These are phyloP conservation scores for Cytospora chrysosperma DNA, from an alignment of 2,329 filamentous ascomycete species.

Conservation along the genomic window DNA sequence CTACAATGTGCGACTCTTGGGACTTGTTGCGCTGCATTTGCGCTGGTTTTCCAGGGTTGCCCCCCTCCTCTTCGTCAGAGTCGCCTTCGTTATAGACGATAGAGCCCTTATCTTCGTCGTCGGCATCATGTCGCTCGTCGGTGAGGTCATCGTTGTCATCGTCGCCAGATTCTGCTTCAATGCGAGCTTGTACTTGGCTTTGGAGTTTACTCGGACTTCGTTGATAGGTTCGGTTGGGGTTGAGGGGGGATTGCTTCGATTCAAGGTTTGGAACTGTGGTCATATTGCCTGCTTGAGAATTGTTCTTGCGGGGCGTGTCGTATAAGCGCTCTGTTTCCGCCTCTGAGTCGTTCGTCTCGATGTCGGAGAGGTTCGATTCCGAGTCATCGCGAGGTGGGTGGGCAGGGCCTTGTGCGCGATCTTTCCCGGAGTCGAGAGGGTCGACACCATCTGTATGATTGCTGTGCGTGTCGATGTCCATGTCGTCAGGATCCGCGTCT, in stretches of 20 bases:
- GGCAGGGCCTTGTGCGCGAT: constrained; percentile 25
- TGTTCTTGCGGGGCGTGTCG: constrained; percentile 69
- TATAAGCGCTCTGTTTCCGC: constrained; percentile 93
- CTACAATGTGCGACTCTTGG: constrained; percentile 21
- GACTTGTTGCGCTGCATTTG: constrained; percentile 25
- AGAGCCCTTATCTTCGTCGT: constrained; percentile 35
- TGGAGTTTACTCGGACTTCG: constrained; percentile 77
- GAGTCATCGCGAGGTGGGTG: constrained; percentile 34
- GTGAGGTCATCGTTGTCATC: constrained; percentile 42
- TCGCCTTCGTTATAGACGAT: constrained; percentile 40
- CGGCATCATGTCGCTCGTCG: constrained; percentile 30
- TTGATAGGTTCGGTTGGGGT: constrained; percentile 50
- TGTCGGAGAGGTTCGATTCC: constrained; percentile 52
- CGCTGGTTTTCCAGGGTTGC: constrained; percentile 31
- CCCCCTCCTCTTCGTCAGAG: constrained; percentile 31
- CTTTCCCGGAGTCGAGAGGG: constrained; percentile 30
- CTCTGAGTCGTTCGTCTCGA: constrained; percentile 67
- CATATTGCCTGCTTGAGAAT: constrained; percentile 7
- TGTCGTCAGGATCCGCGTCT: constrained; percentile 67
- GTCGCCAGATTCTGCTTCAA: constrained; percentile 37
- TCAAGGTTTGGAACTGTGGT: constrained; percentile 1
- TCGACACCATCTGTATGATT: constrained; percentile 21
- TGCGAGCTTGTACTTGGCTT: constrained; percentile 41
- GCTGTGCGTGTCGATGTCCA: constrained; percentile 42
- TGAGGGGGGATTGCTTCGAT: constrained; percentile 50